Base-by-base conservation (phyloP, 768 basidiomycete species). In the Lactifluus hygrophoroides region DNA sequence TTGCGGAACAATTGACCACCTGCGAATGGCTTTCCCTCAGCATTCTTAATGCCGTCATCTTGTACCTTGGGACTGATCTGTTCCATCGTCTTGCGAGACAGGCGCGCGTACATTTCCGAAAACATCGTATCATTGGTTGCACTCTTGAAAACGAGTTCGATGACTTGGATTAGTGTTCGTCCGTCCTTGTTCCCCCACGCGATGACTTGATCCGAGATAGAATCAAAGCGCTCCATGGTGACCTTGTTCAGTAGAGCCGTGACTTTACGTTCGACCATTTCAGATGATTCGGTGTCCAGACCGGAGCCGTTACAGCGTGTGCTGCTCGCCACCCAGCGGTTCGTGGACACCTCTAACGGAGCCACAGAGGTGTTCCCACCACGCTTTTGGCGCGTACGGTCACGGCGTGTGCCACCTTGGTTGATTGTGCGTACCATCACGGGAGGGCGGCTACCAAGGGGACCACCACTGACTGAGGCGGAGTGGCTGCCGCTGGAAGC, bases 41-140 rank as follows among this genome's bases (percentile, higher is more conserved):
- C 44, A 62, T 83, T 84, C 74, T 78, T 83, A 73, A 95, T 89
- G 11, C 86, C 84, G 58, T 93, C 89, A 69, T 97, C 94, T 65
- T 87, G 86, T 5, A 97, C 90, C 58, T 88, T 84, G 30, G 85
- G 77, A 56, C 86, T 90, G 70, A 98, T 89, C 69, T 83, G 83
- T 73, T 94, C 91, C 88, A 94, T 90, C 83, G 96, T 88, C 80
- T 93, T 90, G 64, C 91, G 79, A 69, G 94, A 97, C 40, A 99
- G 77, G 30, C 89, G 85, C 34, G 95, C 95, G 70, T 98, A 97
- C 92, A 97, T 97, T 75, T 91, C 88, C 2, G 91, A 94, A 88
- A 91, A 94, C 9, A 85, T 82, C 40, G 90, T 90, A 70, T 96
- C 94, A 71, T 96, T 93, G 9, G 91, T 96, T 9, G 94, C 94